Base-by-base conservation (phyloP, 75 land plant species). In the Cupressus sempervirens region DNA sequence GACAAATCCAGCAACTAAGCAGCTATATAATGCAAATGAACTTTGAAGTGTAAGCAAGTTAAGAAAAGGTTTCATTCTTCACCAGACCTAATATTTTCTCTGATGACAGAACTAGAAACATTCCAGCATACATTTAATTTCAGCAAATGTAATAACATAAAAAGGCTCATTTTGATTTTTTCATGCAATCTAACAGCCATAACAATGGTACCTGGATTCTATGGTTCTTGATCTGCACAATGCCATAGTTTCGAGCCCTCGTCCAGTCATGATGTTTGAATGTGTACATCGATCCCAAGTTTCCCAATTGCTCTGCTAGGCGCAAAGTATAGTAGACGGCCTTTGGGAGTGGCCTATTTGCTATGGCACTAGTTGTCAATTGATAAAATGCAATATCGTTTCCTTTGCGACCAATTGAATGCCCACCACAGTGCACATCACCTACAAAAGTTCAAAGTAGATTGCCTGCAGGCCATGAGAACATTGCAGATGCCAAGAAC, bases 341-440 rank as follows among this genome's bases (percentile, higher is more conserved):
- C 80, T 86, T 90, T 14, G 91, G 91, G 11, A 88, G 87, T 41
- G 91, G 90, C 84, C 82, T 86, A 62, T 90, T 90, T 34, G 91
- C 91, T 83, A 90, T 90, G 18, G 91, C 90, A 83, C 91, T 90
- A 7, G 90, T 88, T 29, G 91, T 90, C 53, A 90, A 87, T 79
- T 90, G 91, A 14, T 84, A 82, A 83, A 88, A 90, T 38, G 84
- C 23, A 46, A 87, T 82, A 72, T 84, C 76, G 14, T 84, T 83
- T 73, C 86, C 54, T 48, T 81, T 88, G 8, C 82, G 26, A 80
- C 86, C 83, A 82, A 83, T 81, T 29, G 91, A 90, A 83, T 90
- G 91, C n/a, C 91, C 91, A 32, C 91, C 91, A 84, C 91, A 90
- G 74, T 90, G 91, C 35, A 90, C 91, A 90, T 90, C 91, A 81